Evolutionary conservation across 192 early-diverging fungal genomes (phyloP).

Genomic region (Globomyces pollinis-pini): DNA sequence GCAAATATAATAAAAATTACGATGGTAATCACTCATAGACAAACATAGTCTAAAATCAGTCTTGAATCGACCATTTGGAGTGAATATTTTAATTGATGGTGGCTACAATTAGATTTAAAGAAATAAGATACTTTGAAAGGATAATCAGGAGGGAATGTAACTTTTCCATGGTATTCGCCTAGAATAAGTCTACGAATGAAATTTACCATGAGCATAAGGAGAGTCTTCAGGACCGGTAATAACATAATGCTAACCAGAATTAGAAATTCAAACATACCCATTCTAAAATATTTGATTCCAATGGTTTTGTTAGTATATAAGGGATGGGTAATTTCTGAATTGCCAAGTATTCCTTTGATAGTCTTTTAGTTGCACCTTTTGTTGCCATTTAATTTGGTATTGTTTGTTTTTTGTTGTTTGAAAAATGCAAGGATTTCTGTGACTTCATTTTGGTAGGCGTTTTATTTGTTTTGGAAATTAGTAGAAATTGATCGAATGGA

Average conservation of each 20-base stretch:
- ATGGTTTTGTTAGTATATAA: conserved; percentile 83
- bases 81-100: conserved; percentile 47
- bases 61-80: conserved; percentile 70
- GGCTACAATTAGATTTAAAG: conserved; percentile 19
- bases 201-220: conserved; percentile 73
- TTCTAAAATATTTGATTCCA: conserved; percentile 93
- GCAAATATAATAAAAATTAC: conserved; percentile 17
- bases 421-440: no score
- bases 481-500: no score
- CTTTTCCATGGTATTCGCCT: conserved; percentile 93
- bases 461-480: no score
- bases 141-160: conserved; percentile 92
- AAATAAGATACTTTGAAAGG: conserved; percentile 63
- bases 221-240: conserved; percentile 93
- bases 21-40: conserved; percentile 90
- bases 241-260: no score
- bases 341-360: conserved; percentile 42
- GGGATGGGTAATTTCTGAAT: conserved; percentile 60
- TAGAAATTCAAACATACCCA: no score
- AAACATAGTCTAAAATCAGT: conserved; percentile 86
- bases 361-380: conserved; percentile 38
- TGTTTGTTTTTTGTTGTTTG: no score
- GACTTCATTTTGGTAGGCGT: no score
- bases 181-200: no score
- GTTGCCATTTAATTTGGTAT: conserved; percentile 27